A percentile compares a stretch with the other conserved stretches of the same genome.
Conservation (phyloP, 1,284 basidiomycete genomes). For the Pseudozyma tsukubaensis region DNA sequence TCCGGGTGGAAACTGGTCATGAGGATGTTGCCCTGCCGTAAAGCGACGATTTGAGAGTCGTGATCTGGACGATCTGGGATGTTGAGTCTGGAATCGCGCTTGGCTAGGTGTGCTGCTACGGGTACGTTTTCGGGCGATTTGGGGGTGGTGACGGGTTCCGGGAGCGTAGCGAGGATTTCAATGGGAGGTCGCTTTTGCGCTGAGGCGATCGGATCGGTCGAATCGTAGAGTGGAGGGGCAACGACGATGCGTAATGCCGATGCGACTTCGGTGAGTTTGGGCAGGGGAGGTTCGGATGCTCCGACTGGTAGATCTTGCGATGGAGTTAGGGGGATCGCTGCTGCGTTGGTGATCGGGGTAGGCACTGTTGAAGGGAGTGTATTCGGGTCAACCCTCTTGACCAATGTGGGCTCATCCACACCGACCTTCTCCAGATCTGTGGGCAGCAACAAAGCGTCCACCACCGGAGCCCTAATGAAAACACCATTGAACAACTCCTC, state of each 20-base stretch:
- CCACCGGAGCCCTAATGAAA: constrained; percentile 93
- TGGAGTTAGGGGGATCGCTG: constrained; percentile 28
- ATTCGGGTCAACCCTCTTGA: constrained; percentile 29
- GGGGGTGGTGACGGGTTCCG: constrained; percentile 72
- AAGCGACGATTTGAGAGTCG: constrained; percentile 80
- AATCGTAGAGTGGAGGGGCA: constrained; percentile 52
- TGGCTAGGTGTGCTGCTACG: constrained; percentile 18
- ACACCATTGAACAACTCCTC: constrained; percentile 81
- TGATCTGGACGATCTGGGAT: constrained; percentile 41
- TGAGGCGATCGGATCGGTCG: constrained; percentile 21
- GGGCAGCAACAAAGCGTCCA: constrained; percentile 56
- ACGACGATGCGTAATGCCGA: constrained; percentile 41
- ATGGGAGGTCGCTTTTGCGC: constrained; percentile 60
- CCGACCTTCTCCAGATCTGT: constrained; percentile 39
- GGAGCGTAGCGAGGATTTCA: constrained; percentile 79
- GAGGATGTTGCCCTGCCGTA: constrained; percentile 85
- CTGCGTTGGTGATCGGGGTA: constrained; percentile 10
- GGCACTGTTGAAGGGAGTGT: constrained; percentile 13
- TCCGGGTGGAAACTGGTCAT: constrained; percentile 96
- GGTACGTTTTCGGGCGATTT: constrained; percentile 30
- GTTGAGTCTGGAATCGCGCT: constrained; percentile 27
- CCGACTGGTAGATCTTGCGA: constrained; percentile 8
- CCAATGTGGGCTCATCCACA: constrained; percentile 42
- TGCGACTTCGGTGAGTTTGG: constrained; percentile 19
- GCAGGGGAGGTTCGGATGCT: constrained; percentile 16